Evolutionary conservation across 2,329 filamentous ascomycete species (phyloP).

Genomic region (Chrysosporium keratinophilum): DNA sequence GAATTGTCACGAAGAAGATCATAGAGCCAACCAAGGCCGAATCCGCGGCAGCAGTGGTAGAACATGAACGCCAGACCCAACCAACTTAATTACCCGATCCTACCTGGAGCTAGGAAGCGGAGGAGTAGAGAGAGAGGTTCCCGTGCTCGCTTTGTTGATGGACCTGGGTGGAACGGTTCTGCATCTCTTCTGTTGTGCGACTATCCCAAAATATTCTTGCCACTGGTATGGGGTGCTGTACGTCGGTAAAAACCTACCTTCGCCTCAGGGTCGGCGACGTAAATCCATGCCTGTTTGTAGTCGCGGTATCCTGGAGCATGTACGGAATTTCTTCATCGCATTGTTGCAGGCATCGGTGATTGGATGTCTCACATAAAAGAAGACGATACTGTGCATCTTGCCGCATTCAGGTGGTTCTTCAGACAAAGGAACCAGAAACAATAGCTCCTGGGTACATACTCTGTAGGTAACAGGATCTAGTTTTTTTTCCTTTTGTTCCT

Average conservation of each 20-base stretch:
- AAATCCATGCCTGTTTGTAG: conserved; percentile 17
- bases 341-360: conserved; percentile 26
- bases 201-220: conserved; percentile 2
- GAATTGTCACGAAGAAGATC: not conserved
- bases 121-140: not conserved
- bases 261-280: not conserved
- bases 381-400: conserved; percentile 19
- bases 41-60: not conserved
- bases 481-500: conserved; percentile 6
- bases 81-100: not conserved
- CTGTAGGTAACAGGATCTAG: conserved; percentile 4
- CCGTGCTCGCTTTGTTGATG: conserved; percentile 9
- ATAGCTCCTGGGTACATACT: conserved; percentile 15
- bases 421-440: conserved; percentile 29
- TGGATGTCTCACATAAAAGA: conserved; percentile 19
- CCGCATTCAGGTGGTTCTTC: conserved; percentile 23
- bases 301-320: conserved; percentile 19
- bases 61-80: not conserved
- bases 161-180: conserved; percentile 6
- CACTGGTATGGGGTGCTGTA: not conserved
- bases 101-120: not conserved
- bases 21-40: not conserved
- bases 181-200: conserved; percentile 9
- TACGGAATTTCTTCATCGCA: conserved; percentile 22
- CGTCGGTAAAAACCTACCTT: not conserved